phyloP scores from a whole-genome alignment of 345 rosid species.

The Pelargonium nanum region DNA sequence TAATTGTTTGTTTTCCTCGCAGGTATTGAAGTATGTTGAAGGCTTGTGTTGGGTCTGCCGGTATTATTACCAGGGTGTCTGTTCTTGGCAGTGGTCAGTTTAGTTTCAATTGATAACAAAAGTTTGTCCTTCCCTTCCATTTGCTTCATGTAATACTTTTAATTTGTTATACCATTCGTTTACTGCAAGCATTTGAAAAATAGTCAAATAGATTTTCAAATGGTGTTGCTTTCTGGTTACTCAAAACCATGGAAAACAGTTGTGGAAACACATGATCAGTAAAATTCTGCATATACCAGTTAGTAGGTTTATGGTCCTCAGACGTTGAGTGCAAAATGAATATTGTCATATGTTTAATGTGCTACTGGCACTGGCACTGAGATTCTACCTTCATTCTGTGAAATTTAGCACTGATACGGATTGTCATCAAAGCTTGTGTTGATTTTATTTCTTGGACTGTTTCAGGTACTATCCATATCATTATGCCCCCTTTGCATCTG shows the following conservation, averaged over 20 bases:
- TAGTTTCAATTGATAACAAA: not conserved
- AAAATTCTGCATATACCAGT: not conserved
- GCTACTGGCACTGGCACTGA: conserved; percentile 4
- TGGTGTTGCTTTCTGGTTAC: not conserved
- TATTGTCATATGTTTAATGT: not conserved
- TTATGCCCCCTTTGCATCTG: conserved; percentile 99
- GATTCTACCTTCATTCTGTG: not conserved
- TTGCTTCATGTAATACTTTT: not conserved
- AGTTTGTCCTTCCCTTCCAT: not conserved
- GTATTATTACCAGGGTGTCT: conserved; percentile 91
- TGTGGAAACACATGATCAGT: not conserved
- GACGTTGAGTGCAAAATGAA: not conserved
- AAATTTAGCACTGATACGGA: not conserved
- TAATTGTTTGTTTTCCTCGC: conserved; percentile 26
- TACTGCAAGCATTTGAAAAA: not conserved
- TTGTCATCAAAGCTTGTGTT: not conserved
- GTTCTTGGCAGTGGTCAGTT: conserved; percentile 97
- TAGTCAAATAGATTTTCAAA: not conserved
- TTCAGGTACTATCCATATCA: conserved; percentile 98
- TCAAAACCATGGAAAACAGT: conserved; percentile 4
- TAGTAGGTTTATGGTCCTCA: not conserved
- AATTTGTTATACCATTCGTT: not conserved
- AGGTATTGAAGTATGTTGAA: conserved; percentile 90
- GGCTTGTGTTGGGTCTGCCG: conserved; percentile 97
- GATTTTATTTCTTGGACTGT: conserved; percentile 6